A percentile compares a stretch with the other conserved stretches of the same genome.
Evolutionary conservation across 2,329 filamentous ascomycete species (phyloP).

Genomic region (Xylariaceae sp.): DNA sequence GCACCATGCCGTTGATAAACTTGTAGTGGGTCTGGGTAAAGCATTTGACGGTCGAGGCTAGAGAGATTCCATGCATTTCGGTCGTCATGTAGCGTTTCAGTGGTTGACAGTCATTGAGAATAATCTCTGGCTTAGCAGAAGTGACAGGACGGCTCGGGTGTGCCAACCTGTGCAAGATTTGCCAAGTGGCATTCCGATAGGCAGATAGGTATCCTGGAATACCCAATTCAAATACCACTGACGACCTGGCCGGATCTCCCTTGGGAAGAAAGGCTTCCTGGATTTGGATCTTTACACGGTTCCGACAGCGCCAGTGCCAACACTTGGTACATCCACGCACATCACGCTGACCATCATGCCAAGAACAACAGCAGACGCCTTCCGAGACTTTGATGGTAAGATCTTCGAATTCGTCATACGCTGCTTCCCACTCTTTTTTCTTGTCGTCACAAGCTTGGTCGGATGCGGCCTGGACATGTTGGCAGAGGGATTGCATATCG

Average conservation of each 20-base stretch:
- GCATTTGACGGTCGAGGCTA: constrained; percentile 31
- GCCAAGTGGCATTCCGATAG: constrained; percentile 51
- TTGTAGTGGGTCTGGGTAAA: constrained; percentile 32
- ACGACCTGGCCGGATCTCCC: constrained; percentile 32
- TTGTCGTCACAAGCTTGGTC: constrained; percentile 5
- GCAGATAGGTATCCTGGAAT: constrained; percentile 39
- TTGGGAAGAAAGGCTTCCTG: constrained; percentile 47
- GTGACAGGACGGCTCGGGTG: constrained; percentile 20
- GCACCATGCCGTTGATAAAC: constrained; percentile 25
- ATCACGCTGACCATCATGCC: constrained; percentile 29
- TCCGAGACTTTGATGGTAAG: constrained; percentile 32
- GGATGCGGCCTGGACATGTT: constrained; percentile 17
- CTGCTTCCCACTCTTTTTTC: constrained; percentile 9
- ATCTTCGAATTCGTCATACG: constrained; percentile 25
- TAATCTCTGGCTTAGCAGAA: constrained; percentile 13
- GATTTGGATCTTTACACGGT: constrained; percentile 38
- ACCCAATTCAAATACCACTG: constrained; percentile 47
- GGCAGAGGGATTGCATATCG: constrained; percentile 18
- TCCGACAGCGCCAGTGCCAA: constrained; percentile 31
- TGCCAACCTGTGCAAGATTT: constrained; percentile 37
- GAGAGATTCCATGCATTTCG: constrained; percentile 14
- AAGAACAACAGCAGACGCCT: constrained; percentile 31
- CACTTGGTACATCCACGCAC: constrained; percentile 41
- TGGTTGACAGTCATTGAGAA: constrained; percentile 19
- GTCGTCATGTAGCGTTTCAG: constrained; percentile 14